Evolutionary conservation across 2,329 filamentous ascomycete species (phyloP), one percentile per base, ranked within the genome.

Genomic region (Talaromyces sp.): DNA sequence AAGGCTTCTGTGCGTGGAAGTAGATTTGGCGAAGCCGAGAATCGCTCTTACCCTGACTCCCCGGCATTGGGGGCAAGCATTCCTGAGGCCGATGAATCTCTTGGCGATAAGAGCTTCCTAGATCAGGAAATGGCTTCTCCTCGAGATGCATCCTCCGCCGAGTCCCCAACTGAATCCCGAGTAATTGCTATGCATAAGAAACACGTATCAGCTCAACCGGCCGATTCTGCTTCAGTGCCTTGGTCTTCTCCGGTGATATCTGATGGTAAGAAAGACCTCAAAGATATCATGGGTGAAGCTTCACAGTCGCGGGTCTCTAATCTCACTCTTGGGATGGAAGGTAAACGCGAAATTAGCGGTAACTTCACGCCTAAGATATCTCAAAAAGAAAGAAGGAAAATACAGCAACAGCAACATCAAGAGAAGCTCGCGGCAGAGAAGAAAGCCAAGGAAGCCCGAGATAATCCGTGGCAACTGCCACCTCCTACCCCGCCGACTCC

Each of bases 371-470:
- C 76, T 0, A 96, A 90, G 68, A 74, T 96, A 61, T 96, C 92
- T 0, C 94, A 97, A 64, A 96, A 94, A 67, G 92, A 97, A 70
- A 86, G 91, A 19, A 97, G 96, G 75, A 89, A 84, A 67, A 84
- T 91, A 59, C 84, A 91, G 63, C 87, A 91, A 64, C 81, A 85
- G 56, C 84, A 89, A 64, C 64, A 75, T 51, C 72, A 75, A 75
- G 80, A 74, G 35, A 65, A 66, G 52, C 56, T 69, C 53, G 66
- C 59, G 45, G 68, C 69, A 47, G 61, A 69, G 46, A 60, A 70
- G 50, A 67, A 68, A 49, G 54, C 64, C 60, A 76, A 70, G 49
- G 71, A 75, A 51, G 58, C 60, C 44, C 57, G 67, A 5, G 58
- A 66, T 47, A 74, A 74, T 4, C 87, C 89, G 0, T 94, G 90